Conservation (phyloP, 371 early-diverging fungal genomes). For the Hamiltosporidium tvaerminnensis region DNA sequence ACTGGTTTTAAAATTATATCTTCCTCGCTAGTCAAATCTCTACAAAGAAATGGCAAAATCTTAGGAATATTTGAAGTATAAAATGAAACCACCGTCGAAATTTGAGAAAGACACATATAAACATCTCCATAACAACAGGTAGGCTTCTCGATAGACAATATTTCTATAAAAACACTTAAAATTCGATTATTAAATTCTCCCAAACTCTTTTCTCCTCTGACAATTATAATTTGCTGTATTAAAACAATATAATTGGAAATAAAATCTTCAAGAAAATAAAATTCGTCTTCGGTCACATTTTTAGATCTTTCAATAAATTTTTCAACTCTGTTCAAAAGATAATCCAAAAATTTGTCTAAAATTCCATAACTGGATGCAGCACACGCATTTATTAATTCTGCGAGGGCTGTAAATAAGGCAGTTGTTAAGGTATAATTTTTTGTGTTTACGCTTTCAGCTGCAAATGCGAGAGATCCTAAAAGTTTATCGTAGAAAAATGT, state of each 20-base stretch:
- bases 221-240: conserved; percentile 13
- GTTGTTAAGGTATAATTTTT: conserved; percentile 28
- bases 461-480: conserved; percentile 14
- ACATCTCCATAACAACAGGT: conserved; percentile 37
- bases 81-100: conserved; percentile 10
- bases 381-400: conserved; percentile 18
- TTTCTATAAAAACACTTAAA: conserved; percentile 18
- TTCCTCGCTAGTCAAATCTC: conserved; percentile 29
- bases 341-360: conserved; percentile 18
- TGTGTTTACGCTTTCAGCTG: conserved; percentile 11
- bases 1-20: conserved; percentile 22
- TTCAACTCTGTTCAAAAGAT: conserved; percentile 16
- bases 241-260: conserved; percentile 38
- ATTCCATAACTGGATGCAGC: conserved; percentile 2
- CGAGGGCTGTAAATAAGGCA: conserved; percentile 33
- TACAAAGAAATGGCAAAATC: conserved; percentile 22
- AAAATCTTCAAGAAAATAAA: conserved; percentile 38
- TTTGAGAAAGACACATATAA: conserved; percentile 31
- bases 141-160: conserved; percentile 9
- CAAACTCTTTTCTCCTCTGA: conserved; percentile 4
- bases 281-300: conserved; percentile 8
- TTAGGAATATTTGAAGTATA: conserved; percentile 23
- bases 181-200: conserved; percentile 4
- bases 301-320: conserved; percentile 15
- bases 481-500: conserved; percentile 27